These are phyloP conservation scores for Quercus tomentella DNA, from an alignment of 331 rosid species.

Conservation along the genomic window DNA sequence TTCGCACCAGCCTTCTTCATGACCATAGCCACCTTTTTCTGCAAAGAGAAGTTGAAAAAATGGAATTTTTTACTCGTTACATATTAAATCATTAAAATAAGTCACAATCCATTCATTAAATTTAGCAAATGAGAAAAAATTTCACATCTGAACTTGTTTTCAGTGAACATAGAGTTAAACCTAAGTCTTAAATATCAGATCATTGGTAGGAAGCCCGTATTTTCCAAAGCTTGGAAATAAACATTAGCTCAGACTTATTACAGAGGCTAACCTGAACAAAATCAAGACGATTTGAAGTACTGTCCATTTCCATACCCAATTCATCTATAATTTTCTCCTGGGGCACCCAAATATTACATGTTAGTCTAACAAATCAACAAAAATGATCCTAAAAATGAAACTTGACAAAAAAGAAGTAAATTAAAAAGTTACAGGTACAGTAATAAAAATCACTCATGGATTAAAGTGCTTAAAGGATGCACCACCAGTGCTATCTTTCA, in stretches of 20 bases:
- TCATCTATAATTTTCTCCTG: conserved; percentile 62
- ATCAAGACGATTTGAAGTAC: conserved; percentile 91
- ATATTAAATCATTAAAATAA: too few species aligned
- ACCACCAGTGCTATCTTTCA: too few species aligned
- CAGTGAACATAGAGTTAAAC: neutral
- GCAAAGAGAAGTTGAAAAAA: conserved; percentile 14
- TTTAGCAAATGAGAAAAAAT: too few species aligned
- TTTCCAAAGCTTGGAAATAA: neutral
- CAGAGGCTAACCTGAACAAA: conserved; percentile 83
- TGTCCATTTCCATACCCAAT: conserved; percentile 85
- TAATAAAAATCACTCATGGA: neutral
- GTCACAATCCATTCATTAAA: neutral
- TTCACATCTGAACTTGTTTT: neutral
- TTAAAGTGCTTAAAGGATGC: neutral
- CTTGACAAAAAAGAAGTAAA: neutral
- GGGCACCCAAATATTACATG: neutral
- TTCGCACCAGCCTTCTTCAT: conserved; percentile 85
- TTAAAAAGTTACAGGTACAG: neutral
- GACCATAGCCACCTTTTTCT: conserved; percentile 80
- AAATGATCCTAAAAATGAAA: neutral
- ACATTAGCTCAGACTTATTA: neutral
- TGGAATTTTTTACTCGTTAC: too few species aligned
- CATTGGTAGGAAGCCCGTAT: neutral
- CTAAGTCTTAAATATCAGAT: neutral
- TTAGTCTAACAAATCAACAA: neutral